Evolutionary conservation across 352 stramenopile species (phyloP).

Genomic region (Plasmopara muralis): DNA sequence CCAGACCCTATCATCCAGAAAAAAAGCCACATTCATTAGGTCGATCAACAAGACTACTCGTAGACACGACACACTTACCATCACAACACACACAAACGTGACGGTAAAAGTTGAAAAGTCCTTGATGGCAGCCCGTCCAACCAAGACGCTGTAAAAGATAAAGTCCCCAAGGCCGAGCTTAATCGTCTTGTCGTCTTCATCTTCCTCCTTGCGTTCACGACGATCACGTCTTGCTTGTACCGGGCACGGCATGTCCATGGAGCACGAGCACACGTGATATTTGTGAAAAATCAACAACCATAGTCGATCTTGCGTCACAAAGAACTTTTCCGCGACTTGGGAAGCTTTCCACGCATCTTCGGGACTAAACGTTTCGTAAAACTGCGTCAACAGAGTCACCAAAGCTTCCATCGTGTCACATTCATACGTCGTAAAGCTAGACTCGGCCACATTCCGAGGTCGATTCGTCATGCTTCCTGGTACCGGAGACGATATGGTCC

Average conservation of each 20-base stretch:
- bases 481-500: conserved; percentile 25
- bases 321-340: conserved; percentile 80
- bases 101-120: conserved; percentile 94
- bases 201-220: conserved; percentile 46
- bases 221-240: conserved; percentile 61
- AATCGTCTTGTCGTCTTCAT: conserved; percentile 80
- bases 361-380: conserved; percentile 76
- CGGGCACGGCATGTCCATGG: conserved; percentile 66
- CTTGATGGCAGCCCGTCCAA: conserved; percentile 92
- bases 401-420: conserved; percentile 77
- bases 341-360: conserved; percentile 75
- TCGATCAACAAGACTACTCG: no score
- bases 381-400: conserved; percentile 45
- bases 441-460: conserved; percentile 65
- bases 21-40: not conserved
- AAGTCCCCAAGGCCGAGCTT: conserved; percentile 96
- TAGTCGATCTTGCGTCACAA: conserved; percentile 61
- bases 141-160: conserved; percentile 98
- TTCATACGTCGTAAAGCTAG: conserved; percentile 66
- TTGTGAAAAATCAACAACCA: conserved; percentile 85
- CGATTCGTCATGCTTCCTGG: conserved; percentile 28
- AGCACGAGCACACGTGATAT: conserved; percentile 80
- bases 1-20: conserved; percentile 64
- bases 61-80: conserved; percentile 43
- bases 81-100: conserved; percentile 91